Base-by-base conservation (phyloP, 371 early-diverging fungal species). In the Capniomyces stellatus region DNA sequence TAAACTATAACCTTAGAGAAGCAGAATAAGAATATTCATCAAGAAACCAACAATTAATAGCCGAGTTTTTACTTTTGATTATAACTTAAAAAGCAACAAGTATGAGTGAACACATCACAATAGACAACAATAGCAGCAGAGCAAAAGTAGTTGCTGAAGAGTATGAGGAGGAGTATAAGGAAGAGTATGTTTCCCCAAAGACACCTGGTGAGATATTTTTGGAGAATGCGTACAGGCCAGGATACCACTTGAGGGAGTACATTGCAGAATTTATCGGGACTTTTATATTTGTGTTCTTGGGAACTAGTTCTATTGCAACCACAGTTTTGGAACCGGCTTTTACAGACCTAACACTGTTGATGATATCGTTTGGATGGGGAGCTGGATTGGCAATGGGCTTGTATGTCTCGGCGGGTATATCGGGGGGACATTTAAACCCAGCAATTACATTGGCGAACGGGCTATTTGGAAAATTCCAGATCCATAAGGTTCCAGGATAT, bases 201-300 rank as follows among this genome's bases (percentile, higher is more conserved):
- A 41, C 18, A 21, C 18, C 18, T 41, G 18, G 18, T 21, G 18
- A 41, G 21, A 41, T 21, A 41, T 41, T 41, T 41, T 21, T 41
- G 18, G 41, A 21, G 18, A 18, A 41, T 21, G 18, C n/a, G n/a
- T n/a, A n/a, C n/a, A n/a, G n/a, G n/a, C n/a, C n/a, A n/a, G n/a
- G 31, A 31, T 51, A 51, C 46, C 18, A 8, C 8, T 10, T 51
- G 4, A 22, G 51, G 19, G 6, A 19, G 12, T 52, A 52, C 30
- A 63, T 88, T 29, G 87, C 87, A 46, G 89, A 88, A 70, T 83
- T 85, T 55, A 69, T 85, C 52, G 89, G 87, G 21, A 88, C 89
- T 12, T 69, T 77, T 53, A 61, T 85, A 18, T 67, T 87, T 39
- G 67, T 87, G 12, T 46, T 81, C 35, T 70, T 87, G 41, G 79